Base-by-base conservation (phyloP, 148 eudicot genomes). In the Heliosperma pusillum region DNA sequence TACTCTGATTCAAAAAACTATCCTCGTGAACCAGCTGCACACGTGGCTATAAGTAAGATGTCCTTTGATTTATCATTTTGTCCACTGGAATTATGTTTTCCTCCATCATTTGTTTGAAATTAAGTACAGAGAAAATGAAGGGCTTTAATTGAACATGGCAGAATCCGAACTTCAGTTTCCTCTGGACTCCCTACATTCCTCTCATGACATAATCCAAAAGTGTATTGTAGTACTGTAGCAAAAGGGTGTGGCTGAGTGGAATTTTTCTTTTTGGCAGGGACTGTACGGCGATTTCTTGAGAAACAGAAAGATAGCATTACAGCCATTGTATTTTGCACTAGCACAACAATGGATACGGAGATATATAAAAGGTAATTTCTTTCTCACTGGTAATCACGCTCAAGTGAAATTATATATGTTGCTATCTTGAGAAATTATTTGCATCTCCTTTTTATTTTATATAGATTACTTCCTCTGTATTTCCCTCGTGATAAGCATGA, bases 21-120 rank as follows among this genome's bases (percentile, higher is more conserved):
- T 81, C 99, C 99, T 68, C 93, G 99, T 82, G 97, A 95, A 86
- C 96, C 97, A 62, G 99, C 97, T 44, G 97, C 97, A 21, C 97
- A 95, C 77, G 99, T 95, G 76, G 97, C 99, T 73, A 95, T 90
- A 81, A 86, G 99, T 95, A 73, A 86, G 98, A 76, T 53, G 53
- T 81, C 75, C 62, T 77, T 12, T 42, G 3, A 12, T 45, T 10
- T 53, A 57, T 33, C 74, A 20, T 70, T 47, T 30, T 10, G 55
- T 50, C 17, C 12, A 47, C 36, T 20, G 40, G 57, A 25, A 44
- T 29, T 45, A 21, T 52, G 33, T 22, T 45, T 57, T 61, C 63
- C 72, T 56, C 70, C 69, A 62, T 61, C 52, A 40, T 21, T 58
- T 10, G 50, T 30, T 20, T 59, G 56, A 70, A 42, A 22, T 5